phyloP scores from a whole-genome alignment of 2,329 filamentous ascomycete species.

The Chrysosporium keratinophilum region DNA sequence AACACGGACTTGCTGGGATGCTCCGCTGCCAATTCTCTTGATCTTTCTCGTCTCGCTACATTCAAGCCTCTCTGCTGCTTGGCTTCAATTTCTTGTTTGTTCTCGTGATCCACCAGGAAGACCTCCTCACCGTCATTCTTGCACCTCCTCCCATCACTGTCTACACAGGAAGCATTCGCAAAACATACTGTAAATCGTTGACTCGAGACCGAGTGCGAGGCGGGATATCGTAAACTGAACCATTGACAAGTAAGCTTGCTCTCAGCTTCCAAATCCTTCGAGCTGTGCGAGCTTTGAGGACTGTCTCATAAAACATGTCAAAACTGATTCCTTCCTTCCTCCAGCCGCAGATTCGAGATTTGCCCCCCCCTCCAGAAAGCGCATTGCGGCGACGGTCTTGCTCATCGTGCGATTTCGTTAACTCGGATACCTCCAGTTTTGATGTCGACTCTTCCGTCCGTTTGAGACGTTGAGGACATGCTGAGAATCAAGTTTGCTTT shows the following conservation, averaged over 20 bases:
- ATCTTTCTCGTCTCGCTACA: not conserved
- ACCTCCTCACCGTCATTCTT: not conserved
- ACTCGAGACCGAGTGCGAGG: not conserved
- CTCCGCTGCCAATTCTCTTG: constrained; percentile 1
- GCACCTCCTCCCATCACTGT: not conserved
- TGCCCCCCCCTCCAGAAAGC: not conserved
- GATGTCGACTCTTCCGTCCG: not conserved
- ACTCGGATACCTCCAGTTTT: not conserved
- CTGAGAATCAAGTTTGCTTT: constrained; percentile 10
- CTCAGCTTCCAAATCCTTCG: not conserved
- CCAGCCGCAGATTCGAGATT: not conserved
- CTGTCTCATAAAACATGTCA: not conserved
- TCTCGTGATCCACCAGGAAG: not conserved
- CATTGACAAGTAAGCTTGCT: not conserved
- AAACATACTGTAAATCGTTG: not conserved
- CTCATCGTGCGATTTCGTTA: not conserved
- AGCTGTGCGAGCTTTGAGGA: not conserved
- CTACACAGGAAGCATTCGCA: not conserved
- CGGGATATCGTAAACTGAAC: not conserved
- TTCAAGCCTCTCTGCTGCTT: constrained; percentile 4
- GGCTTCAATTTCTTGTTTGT: constrained; percentile 8
- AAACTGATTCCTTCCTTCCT: not conserved
- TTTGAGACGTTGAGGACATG: constrained; percentile 6
- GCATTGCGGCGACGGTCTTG: not conserved
- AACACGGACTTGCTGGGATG: not conserved